Base-by-base conservation (phyloP, 2,329 filamentous ascomycete genomes). In the Sclerotiophoma versabilis region DNA sequence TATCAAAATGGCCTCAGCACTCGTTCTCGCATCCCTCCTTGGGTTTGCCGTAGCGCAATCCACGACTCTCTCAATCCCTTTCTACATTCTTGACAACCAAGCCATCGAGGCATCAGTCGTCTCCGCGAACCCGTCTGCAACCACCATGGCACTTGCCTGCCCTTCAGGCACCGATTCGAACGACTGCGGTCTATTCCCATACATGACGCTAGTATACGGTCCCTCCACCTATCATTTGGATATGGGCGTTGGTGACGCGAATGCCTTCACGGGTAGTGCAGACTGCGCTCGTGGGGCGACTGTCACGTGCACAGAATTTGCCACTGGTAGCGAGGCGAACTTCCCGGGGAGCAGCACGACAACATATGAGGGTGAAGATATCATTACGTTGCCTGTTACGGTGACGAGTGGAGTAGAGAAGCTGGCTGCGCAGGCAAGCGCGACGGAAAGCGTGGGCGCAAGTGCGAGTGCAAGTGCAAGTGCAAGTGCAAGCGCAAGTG, bases 281-380 rank as follows among this genome's bases (percentile, higher is more conserved):
- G 62, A 64, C 34, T 71, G 68, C 39, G 42, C 36, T 3, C 20
- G 64, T 10, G 52, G 42, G 1, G 41, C 57, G 8, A 57, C 41
- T 5, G 65, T 60, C 2, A 48, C 64, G 14, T 72, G 69, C 52
- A 57, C 45, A 15, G 58, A 68, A 42, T 64, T 45, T 10, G 60
- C 57, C 10, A 55, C 59, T 26, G 69, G 67, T 12, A 46, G 34
- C 14, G 60, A 64, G 36, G 68, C 68, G 1, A 70, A 71, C 34
- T 60, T 58, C 29, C 67, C 68, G 1, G 67, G 69, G 3, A 55
- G 49, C 23, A 62, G 53, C 25, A 70, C 64, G 1, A 43, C 37
- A 29, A 68, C 58, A 2, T 67, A 61, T 41, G 55, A 50, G 2
- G 49, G 44, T 15, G 59, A 37, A 4, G 38, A 47, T 15, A 49